A percentile compares a stretch with the other conserved stretches of the same genome.
phyloP scores from a whole-genome alignment of 176 grass and related monocot species.

The Oryza punctata region DNA sequence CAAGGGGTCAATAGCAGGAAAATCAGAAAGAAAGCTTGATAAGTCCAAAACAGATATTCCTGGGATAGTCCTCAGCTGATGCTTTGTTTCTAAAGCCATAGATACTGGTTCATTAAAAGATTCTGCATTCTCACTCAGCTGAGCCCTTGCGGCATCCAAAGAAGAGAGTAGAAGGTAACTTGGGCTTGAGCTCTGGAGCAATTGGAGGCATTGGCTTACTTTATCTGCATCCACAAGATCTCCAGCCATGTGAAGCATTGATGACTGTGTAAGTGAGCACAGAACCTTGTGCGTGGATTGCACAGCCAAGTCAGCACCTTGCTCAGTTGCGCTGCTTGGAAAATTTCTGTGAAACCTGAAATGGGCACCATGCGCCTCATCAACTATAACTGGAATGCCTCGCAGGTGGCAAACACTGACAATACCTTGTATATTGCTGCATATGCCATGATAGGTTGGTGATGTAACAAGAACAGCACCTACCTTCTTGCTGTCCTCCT shows the following conservation, averaged over 20 bases:
- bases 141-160: constrained; percentile 87
- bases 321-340: constrained; percentile 69
- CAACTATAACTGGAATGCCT: constrained; percentile 76
- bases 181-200: constrained; percentile 87
- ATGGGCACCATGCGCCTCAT: constrained; percentile 85
- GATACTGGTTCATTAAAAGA: constrained; percentile 57
- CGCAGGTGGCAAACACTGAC: constrained; percentile 46
- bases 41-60: constrained; percentile 70
- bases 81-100: constrained; percentile 52
- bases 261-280: constrained; percentile 86
- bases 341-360: constrained; percentile 70
- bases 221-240: constrained; percentile 60
- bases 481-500: constrained; percentile 48
- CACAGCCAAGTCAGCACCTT: constrained; percentile 76
- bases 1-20: constrained; percentile 74
- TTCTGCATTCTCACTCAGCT: constrained; percentile 47
- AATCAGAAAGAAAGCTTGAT: constrained; percentile 57
- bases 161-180: constrained; percentile 88
- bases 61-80: constrained; percentile 49
- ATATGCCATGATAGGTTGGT: constrained; percentile 91
- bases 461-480: constrained; percentile 80
- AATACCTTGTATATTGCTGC: constrained; percentile 71
- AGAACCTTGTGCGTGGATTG: constrained; percentile 97
- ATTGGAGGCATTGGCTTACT: constrained; percentile 70
- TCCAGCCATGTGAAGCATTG: constrained; percentile 80